phyloP scores from a whole-genome alignment of 768 basidiomycete genomes.

The Calocybe gangraenosa region DNA sequence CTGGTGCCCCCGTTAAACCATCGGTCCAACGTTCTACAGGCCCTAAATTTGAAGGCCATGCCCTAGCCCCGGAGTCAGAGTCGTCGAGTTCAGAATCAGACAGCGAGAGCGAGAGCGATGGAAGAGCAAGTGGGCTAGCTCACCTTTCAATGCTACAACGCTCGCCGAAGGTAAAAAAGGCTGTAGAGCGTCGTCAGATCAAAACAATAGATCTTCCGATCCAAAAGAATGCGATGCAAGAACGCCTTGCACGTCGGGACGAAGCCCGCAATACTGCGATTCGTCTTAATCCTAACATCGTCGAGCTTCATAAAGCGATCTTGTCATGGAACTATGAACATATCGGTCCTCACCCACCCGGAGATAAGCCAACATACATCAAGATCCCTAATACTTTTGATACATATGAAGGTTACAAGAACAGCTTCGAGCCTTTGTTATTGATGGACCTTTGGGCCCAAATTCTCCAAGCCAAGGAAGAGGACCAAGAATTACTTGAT shows the following conservation, averaged over 20 bases:
- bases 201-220: conserved; percentile 56
- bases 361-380: conserved; percentile 29
- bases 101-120: conserved; percentile 43
- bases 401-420: conserved; percentile 63
- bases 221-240: conserved; percentile 39
- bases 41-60: conserved; percentile 26
- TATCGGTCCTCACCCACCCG: conserved; percentile 57
- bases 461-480: conserved; percentile 73
- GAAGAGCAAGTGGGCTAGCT: conserved; percentile 42
- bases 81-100: conserved; percentile 41
- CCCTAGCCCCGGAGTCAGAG: conserved; percentile 18
- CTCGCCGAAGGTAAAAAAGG: conserved; percentile 56
- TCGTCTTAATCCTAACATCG: conserved; percentile 81
- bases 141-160: conserved; percentile 57
- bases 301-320: conserved; percentile 69
- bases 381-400: conserved; percentile 64
- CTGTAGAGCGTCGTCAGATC: conserved; percentile 55
- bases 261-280: conserved; percentile 58
- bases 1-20: conserved; percentile 12
- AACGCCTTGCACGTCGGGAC: conserved; percentile 52
- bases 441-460: conserved; percentile 91
- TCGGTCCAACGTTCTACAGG: conserved; percentile 19
- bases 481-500: conserved; percentile 45
- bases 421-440: conserved; percentile 80
- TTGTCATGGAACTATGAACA: conserved; percentile 87